Conservation (phyloP, 805 yeast species). For the Candida orba region DNA sequence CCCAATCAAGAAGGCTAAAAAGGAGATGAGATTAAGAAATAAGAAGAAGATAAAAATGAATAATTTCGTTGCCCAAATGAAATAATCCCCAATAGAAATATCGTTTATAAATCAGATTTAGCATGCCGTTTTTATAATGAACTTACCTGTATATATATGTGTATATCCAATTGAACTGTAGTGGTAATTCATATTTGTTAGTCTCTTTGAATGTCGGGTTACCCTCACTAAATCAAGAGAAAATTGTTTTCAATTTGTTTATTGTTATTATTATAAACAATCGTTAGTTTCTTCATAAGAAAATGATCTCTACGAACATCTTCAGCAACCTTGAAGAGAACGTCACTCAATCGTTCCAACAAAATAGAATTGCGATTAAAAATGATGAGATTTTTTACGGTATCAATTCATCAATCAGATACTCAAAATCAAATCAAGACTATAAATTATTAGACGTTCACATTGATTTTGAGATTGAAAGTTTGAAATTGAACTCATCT, state of each 20-base stretch:
- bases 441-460: slow-evolving; percentile 11
- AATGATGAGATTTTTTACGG: slow-evolving; percentile 17
- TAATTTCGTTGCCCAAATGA: slow-evolving; percentile 60
- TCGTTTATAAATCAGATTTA: no score
- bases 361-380: slow-evolving; percentile 15
- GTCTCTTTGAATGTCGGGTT: no score
- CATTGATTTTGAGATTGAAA: slow-evolving; percentile 27
- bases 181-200: no score
- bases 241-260: no score
- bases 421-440: slow-evolving; percentile 4
- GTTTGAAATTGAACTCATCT: slow-evolving; percentile 31
- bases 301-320: slow-evolving; percentile 4
- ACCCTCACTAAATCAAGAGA: no score
- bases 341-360: slow-evolving; percentile 2
- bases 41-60: slow-evolving; percentile 65
- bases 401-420: slow-evolving; percentile 13
- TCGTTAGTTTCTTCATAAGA: neutral
- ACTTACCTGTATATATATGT: no score
- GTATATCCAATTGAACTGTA: no score
- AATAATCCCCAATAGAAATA: neutral
- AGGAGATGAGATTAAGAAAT: slow-evolving; percentile 59
- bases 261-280: no score
- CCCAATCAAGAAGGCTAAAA: slow-evolving; percentile 63
- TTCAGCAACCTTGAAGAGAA: neutral
- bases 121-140: no score